Conservation (phyloP, 306 rosid species). For the Rubus parviflorus region DNA sequence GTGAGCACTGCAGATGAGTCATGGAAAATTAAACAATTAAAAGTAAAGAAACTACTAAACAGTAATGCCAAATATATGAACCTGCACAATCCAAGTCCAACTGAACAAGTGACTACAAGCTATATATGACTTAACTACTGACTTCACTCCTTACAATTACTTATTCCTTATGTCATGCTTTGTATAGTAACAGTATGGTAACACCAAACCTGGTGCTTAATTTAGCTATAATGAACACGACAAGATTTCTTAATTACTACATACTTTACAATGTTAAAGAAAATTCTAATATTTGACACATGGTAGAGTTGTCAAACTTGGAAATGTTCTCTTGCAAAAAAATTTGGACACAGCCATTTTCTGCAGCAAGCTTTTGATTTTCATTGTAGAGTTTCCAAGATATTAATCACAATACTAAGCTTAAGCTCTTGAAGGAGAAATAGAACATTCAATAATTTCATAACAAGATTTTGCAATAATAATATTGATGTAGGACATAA, state of each 20-base stretch:
- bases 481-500: too few species aligned
- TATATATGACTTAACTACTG: not conserved
- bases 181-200: not conserved
- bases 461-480: not conserved
- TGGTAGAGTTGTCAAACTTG: not conserved
- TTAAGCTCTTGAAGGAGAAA: not conserved
- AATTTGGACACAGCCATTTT: not conserved
- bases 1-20: constrained; percentile 70
- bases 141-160: not conserved
- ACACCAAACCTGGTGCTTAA: not conserved
- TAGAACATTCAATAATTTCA: not conserved
- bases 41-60: not conserved
- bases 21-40: constrained; percentile 25
- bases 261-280: not conserved
- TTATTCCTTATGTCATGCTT: not conserved
- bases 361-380: not conserved
- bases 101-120: not conserved
- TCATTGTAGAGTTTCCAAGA: not conserved
- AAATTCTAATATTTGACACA: not conserved
- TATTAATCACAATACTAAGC: not conserved
- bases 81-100: constrained; percentile 1
- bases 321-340: not conserved
- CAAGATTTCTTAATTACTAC: not conserved
- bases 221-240: not conserved
- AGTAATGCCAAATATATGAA: not conserved